Conservation (phyloP, 31 red algal species). For the Porphyra umbilicalis region DNA sequence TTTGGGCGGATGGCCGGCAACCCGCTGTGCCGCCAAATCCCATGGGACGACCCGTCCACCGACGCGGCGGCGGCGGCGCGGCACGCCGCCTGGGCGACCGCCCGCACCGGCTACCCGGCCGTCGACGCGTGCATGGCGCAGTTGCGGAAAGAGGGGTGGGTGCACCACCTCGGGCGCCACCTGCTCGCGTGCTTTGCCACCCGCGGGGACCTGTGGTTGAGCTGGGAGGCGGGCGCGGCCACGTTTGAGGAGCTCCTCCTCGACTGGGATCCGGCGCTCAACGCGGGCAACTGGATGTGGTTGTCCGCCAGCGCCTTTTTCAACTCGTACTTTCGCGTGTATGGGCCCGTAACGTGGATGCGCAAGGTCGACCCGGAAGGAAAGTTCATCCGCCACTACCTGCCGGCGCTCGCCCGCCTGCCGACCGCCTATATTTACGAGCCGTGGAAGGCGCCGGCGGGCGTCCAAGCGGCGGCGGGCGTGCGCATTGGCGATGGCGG, state of each 20-base stretch:
- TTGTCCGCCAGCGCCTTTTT: slow-evolving; percentile 84
- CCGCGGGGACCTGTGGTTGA: slow-evolving; percentile 87
- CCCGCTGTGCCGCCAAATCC: slow-evolving; percentile 57
- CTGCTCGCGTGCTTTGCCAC: slow-evolving; percentile 89
- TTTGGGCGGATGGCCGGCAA: slow-evolving; percentile 80
- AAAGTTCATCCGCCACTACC: slow-evolving; percentile 50
- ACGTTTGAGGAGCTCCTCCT: slow-evolving; percentile 73
- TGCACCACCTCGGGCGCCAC: slow-evolving; percentile 88
- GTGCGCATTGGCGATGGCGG: slow-evolving; percentile 41
- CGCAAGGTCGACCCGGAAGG: slow-evolving; percentile 62
- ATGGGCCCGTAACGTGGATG: slow-evolving; percentile 69
- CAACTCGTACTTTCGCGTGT: slow-evolving; percentile 78
- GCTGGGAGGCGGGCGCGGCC: slow-evolving; percentile 68
- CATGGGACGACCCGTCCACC: slow-evolving; percentile 29
- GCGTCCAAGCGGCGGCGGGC: slow-evolving; percentile 47
- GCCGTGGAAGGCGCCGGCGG: slow-evolving; percentile 69
- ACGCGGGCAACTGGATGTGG: slow-evolving; percentile 97
- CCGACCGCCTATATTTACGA: slow-evolving; percentile 66
- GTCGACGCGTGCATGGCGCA: slow-evolving; percentile 88
- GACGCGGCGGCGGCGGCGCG: slow-evolving; percentile 20
- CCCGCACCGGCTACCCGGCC: slow-evolving; percentile 74
- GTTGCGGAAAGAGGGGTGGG: slow-evolving; percentile 53
- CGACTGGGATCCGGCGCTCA: slow-evolving; percentile 77
- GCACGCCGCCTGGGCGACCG: slow-evolving; percentile 47
- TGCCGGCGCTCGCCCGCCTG: slow-evolving; percentile 53